These are phyloP conservation scores for Solanum tacnaense DNA, from an alignment of 257 asterid species.

Conservation along the genomic window DNA sequence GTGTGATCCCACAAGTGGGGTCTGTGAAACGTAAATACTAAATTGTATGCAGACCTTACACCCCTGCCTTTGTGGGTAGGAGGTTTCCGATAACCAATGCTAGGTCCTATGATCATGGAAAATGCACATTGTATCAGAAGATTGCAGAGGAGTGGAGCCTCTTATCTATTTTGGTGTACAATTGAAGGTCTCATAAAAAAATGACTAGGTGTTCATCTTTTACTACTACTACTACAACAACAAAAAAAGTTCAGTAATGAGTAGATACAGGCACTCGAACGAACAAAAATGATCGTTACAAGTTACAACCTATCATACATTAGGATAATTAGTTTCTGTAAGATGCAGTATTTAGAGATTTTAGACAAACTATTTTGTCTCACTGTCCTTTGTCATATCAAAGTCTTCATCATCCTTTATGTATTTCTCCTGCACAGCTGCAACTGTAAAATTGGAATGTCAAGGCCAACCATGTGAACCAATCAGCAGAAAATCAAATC, in stretches of 20 bases:
- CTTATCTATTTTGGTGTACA: neutral
- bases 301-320: neutral
- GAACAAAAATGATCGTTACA: neutral
- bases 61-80: too few species aligned
- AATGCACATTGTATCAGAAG: neutral
- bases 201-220: neutral
- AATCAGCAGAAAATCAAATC: neutral
- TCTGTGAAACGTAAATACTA: neutral
- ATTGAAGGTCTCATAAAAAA: too few species aligned
- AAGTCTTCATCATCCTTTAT: conserved; percentile 59
- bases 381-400: conserved; percentile 10
- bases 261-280: neutral
- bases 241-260: too few species aligned
- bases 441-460: conserved; percentile 64
- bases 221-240: too few species aligned
- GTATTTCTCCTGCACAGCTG: conserved; percentile 98
- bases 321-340: neutral
- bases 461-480: conserved; percentile 26
- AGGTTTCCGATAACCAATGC: too few species aligned
- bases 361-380: neutral
- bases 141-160: neutral
- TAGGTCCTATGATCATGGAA: neutral
- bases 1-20: neutral
- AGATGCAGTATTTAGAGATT: neutral
- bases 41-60: neutral